Evolutionary conservation across 208 protist species (phyloP).

Genomic region (Trypanosoma vivax): DNA sequence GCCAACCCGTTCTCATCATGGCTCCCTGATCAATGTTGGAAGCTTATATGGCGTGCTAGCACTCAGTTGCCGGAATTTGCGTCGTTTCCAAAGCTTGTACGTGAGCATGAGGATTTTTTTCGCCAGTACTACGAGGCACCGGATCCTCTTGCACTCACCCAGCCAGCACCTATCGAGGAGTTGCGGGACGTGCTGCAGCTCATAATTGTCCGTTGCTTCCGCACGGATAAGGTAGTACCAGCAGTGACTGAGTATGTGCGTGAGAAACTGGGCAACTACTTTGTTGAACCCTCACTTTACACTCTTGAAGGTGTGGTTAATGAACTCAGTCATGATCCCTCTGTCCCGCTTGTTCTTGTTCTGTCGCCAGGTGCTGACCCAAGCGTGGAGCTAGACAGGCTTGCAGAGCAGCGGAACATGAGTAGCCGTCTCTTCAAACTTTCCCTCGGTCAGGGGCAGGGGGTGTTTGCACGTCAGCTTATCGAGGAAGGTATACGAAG

Average conservation of each 20-base stretch:
- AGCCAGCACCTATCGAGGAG: conserved; percentile 53
- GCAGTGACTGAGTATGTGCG: conserved; percentile 91
- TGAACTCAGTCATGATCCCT: conserved; percentile 81
- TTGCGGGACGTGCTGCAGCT: conserved; percentile 85
- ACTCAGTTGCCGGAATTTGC: conserved; percentile 43
- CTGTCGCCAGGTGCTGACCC: conserved; percentile 97
- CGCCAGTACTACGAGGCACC: conserved; percentile 80
- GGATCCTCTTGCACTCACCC: conserved; percentile 61
- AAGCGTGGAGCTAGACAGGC: conserved; percentile 88
- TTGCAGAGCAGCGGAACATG: conserved; percentile 90
- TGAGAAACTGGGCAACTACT: conserved; percentile 62
- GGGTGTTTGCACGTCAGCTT: conserved; percentile 83
- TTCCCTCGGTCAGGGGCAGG: conserved; percentile 95
- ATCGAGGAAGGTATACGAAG: conserved; percentile 82
- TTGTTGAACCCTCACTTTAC: conserved; percentile 93
- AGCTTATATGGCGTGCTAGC: conserved; percentile 60
- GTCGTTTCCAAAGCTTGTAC: conserved; percentile 24
- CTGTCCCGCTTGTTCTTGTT: conserved; percentile 95
- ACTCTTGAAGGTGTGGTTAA: conserved; percentile 88
- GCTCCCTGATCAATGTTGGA: conserved; percentile 89
- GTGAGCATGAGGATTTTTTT: conserved; percentile 56
- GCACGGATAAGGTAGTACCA: conserved; percentile 93
- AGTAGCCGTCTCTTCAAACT: conserved; percentile 85
- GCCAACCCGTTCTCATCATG: conserved; percentile 63
- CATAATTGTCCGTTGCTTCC: conserved; percentile 90